phyloP scores from a whole-genome alignment of 2,329 filamentous ascomycete species.

The Grosmannia clavigera region DNA sequence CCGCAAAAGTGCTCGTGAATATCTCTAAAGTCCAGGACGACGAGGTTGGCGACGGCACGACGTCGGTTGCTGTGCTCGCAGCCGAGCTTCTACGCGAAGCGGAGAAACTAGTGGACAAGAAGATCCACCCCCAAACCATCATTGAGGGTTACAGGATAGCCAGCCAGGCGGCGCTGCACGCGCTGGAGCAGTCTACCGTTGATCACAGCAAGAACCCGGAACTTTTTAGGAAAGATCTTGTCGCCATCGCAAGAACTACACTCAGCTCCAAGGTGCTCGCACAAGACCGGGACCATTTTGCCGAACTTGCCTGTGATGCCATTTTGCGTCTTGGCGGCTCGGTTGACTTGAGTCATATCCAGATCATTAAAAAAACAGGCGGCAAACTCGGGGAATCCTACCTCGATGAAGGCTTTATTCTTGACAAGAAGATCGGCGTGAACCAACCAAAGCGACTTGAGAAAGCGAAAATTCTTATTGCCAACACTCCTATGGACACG shows the following conservation, averaged over 20 bases:
- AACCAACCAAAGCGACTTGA: slow-evolving; percentile 96
- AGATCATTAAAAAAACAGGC: slow-evolving; percentile 98
- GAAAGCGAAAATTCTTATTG: slow-evolving; percentile 95
- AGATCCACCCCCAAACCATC: slow-evolving; percentile 98
- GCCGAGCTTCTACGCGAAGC: slow-evolving; percentile 92
- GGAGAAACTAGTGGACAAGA: slow-evolving; percentile 93
- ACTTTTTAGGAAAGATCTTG: slow-evolving; percentile 78
- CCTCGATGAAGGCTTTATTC: slow-evolving; percentile 92
- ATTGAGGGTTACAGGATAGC: slow-evolving; percentile 99
- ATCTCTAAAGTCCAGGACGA: slow-evolving; percentile 99
- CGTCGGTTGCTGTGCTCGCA: slow-evolving; percentile 90
- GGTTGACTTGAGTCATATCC: slow-evolving; percentile 91
- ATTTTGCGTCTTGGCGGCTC: slow-evolving; percentile 82
- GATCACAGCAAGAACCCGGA: slow-evolving; percentile 77
- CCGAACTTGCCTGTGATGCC: slow-evolving; percentile 79
- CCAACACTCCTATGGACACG: slow-evolving; percentile 98
- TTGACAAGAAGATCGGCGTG: slow-evolving; percentile 98
- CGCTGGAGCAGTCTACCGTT: slow-evolving; percentile 72
- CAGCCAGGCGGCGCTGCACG: slow-evolving; percentile 72
- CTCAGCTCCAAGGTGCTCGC: slow-evolving; percentile 94
- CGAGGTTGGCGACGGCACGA: slow-evolving; percentile 95
- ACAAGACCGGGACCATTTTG: slow-evolving; percentile 87
- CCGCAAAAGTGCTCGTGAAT: slow-evolving; percentile 95
- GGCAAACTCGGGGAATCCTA: slow-evolving; percentile 97
- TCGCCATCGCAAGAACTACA: slow-evolving; percentile 86